These are phyloP conservation scores for Epichloe amarillans DNA, from an alignment of 2,329 filamentous ascomycete species.

Conservation along the genomic window DNA sequence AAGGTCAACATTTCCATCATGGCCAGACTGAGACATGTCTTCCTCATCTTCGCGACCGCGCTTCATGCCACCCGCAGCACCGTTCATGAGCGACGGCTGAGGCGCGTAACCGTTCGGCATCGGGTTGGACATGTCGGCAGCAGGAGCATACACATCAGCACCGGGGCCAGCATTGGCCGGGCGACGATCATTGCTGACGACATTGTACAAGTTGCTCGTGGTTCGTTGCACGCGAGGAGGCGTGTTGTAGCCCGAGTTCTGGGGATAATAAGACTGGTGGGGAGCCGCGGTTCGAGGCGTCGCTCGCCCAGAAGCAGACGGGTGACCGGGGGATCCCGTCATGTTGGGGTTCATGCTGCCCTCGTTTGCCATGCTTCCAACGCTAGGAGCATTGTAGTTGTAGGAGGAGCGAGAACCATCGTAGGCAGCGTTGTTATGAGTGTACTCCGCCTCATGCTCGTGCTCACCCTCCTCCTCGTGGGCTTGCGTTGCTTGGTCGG, in stretches of 20 bases:
- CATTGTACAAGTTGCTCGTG: conserved; percentile 75
- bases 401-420: conserved; percentile 61
- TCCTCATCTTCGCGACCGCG: conserved; percentile 46
- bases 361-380: conserved; percentile 55
- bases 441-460: conserved; percentile 73
- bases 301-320: conserved; percentile 68
- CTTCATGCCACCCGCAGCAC: conserved; percentile 33
- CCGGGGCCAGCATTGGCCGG: conserved; percentile 43
- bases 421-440: conserved; percentile 67
- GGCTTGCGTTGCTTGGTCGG: conserved; percentile 33
- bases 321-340: conserved; percentile 66
- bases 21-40: conserved; percentile 44
- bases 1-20: conserved; percentile 45
- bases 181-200: conserved; percentile 69
- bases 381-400: conserved; percentile 59
- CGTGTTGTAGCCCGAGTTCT: conserved; percentile 58
- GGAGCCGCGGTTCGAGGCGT: conserved; percentile 70
- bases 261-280: conserved; percentile 59
- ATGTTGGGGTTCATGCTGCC: conserved; percentile 75
- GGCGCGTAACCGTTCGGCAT: conserved; percentile 51
- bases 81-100: conserved; percentile 53
- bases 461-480: conserved; percentile 59
- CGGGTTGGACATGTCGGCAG: conserved; percentile 42
- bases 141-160: conserved; percentile 57
- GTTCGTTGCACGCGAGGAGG: conserved; percentile 58